These are phyloP conservation scores for Calonectria leucothoes DNA, from an alignment of 2,329 filamentous ascomycete genomes.

Conservation along the genomic window DNA sequence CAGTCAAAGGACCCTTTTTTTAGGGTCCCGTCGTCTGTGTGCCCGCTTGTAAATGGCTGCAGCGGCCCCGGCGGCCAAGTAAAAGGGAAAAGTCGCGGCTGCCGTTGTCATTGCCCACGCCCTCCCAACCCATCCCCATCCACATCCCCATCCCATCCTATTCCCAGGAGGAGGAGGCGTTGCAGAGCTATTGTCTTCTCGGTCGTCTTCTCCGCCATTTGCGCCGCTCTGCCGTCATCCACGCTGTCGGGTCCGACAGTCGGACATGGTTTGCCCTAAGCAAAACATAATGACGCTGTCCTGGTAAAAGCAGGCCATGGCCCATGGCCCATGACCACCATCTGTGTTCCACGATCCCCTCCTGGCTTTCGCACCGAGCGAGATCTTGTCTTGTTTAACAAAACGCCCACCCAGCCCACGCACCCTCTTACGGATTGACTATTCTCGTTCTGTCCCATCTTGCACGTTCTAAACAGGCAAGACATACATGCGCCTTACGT, in stretches of 20 bases:
- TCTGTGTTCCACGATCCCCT: slow-evolving; percentile 20
- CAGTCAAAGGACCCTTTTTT: slow-evolving; percentile 16
- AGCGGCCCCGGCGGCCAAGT: slow-evolving; percentile 11
- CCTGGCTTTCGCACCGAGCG: slow-evolving; percentile 11
- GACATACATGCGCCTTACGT: slow-evolving; percentile 17
- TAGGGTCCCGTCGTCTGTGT: slow-evolving; percentile 8
- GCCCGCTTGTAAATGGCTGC: slow-evolving; percentile 18
- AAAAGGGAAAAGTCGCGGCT: slow-evolving; percentile 1
- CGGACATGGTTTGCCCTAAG: slow-evolving; percentile 17
- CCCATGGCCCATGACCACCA: slow-evolving; percentile 17
- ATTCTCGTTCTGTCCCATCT: slow-evolving; percentile 1
- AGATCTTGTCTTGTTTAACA: slow-evolving; percentile 16
- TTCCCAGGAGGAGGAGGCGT: slow-evolving; percentile 9
- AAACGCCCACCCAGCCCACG: not conserved
- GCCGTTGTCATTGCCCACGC: not conserved
- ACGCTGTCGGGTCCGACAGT: slow-evolving; percentile 25
- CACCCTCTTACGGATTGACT: slow-evolving; percentile 4
- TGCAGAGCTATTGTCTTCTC: slow-evolving; percentile 3
- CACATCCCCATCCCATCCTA: not conserved
- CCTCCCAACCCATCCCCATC: not conserved
- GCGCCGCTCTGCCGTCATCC: slow-evolving; percentile 18
- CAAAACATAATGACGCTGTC: slow-evolving; percentile 23
- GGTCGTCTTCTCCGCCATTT: slow-evolving; percentile 16
- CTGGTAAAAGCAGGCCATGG: slow-evolving; percentile 24
- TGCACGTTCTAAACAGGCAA: slow-evolving; percentile 3